phyloP scores from a whole-genome alignment of 2,329 filamentous ascomycete genomes.

The Gnomoniopsis sp. region DNA sequence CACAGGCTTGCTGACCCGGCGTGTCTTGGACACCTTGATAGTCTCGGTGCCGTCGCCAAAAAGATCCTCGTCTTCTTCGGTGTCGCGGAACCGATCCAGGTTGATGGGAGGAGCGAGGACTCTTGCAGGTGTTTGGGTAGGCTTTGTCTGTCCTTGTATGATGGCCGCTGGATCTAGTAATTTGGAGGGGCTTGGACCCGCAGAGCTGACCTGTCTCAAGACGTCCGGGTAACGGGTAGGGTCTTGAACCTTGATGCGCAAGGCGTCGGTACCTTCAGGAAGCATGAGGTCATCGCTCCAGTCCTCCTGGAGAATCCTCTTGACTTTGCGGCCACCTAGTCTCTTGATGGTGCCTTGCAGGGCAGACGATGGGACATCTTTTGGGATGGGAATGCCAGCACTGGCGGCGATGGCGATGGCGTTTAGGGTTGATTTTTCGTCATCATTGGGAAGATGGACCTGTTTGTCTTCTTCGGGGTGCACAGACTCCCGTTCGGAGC shows the following conservation, averaged over 20 bases:
- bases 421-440: conserved; percentile 77
- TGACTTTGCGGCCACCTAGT: conserved; percentile 71
- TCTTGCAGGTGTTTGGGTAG: conserved; percentile 8
- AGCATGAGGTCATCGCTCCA: conserved; percentile 78
- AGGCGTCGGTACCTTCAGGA: conserved; percentile 52
- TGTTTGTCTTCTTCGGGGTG: conserved; percentile 85
- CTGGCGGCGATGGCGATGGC: conserved; percentile 84
- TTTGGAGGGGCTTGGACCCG: conserved; percentile 50
- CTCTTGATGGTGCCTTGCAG: conserved; percentile 90
- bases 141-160: conserved; percentile 20
- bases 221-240: conserved; percentile 62
- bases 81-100: conserved; percentile 62
- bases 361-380: conserved; percentile 82
- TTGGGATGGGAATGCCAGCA: conserved; percentile 87
- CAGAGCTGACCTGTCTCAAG: conserved; percentile 61
- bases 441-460: conserved; percentile 77
- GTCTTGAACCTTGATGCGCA: conserved; percentile 64
- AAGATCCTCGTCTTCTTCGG: conserved; percentile 58
- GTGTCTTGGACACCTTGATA: conserved; percentile 64
- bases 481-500: conserved; percentile 75
- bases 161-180: conserved; percentile 5
- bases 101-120: conserved; percentile 46
- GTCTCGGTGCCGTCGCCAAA: conserved; percentile 63
- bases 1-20: conserved; percentile 55
- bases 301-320: conserved; percentile 72